Evolutionary conservation across 176 grass and related monocot species (phyloP), one percentile per base, ranked within the genome.

Genomic region (Rhynchospora pubera): DNA sequence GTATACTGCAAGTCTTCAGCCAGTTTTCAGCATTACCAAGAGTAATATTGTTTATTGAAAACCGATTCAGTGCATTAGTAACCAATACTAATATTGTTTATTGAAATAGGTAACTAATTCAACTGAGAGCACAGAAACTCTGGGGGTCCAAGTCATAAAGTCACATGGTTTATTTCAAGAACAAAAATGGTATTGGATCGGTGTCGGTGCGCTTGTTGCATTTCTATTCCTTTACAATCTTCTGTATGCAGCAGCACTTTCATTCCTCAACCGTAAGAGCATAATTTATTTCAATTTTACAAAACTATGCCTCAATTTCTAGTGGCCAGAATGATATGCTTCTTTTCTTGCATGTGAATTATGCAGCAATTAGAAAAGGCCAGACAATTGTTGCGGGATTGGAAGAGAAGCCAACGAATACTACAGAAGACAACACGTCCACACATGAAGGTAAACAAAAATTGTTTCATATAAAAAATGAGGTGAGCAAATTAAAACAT

Each of bases 171-270:
- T 98, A 83, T 94, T 88, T 73, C 87, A 88, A 56, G 91, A 94
- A 85, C 87, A 78, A 65, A 92, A 94, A 42, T 94, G 92, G 95
- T 98, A 85, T 61, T 98, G 95, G 92, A 94, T 98, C 6, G 92
- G 95, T 63, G 72, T 93, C 22, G 88, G 83, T 85, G 90, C 83
- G 30, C 89, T 98, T 19, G 83, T 98, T 86, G 90, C 87, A 51
- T 98, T 92, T 64, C 85, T 90, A 0, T 22, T 98, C 84, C 26
- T 94, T 88, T 88, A 94, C 65, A 98, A 94, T 81, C 79, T 85
- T 56, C 86, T 98, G 57, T 91, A 92, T 71, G 90, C 90, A 11
- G 53, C 91, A 26, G 94, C 94, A 85, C 84, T 98, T 74, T 91
- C 90, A 22, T 81, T 86, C 91, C 92, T 98, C 83, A 94, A 91